These are phyloP conservation scores for Coriolopsis trogii DNA, from an alignment of 1,284 basidiomycete genomes.

Conservation along the genomic window DNA sequence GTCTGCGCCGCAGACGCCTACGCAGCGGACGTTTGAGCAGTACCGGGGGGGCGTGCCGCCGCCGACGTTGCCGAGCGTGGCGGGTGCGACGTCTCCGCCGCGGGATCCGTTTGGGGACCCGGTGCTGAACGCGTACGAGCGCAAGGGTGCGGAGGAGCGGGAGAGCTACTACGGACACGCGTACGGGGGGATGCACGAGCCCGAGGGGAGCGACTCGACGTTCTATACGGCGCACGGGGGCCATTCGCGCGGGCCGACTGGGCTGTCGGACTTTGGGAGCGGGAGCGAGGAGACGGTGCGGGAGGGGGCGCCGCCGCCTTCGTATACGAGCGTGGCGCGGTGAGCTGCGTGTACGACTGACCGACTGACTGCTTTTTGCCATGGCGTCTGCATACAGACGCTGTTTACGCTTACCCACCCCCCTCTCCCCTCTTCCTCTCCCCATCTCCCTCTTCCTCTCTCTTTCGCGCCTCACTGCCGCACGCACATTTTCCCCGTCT, in stretches of 20 bases:
- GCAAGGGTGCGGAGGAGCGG: no score
- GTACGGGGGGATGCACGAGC: constrained; percentile 6
- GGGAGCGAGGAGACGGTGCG: neutral
- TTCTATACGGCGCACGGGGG: constrained; percentile 24
- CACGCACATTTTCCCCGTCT: no score
- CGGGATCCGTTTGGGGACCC: constrained; percentile 21
- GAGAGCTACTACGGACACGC: no score
- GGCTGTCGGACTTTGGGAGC: constrained; percentile 9
- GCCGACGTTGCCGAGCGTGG: neutral
- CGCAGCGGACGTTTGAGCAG: constrained; percentile 22
- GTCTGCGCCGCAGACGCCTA: constrained; percentile 24
- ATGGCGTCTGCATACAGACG: neutral
- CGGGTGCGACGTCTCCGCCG: neutral
- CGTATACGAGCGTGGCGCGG: constrained; percentile 4
- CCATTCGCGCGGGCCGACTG: constrained; percentile 12
- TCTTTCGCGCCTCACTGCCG: neutral
- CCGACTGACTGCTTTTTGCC: neutral
- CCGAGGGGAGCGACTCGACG: constrained; percentile 24
- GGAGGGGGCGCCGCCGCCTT: constrained; percentile 1
- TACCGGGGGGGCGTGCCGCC: no score
- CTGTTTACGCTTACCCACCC: no score
- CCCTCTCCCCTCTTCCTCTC: no score
- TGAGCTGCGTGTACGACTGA: neutral
- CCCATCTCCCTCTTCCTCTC: no score
- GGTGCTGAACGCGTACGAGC: constrained; percentile 26